Evolutionary conservation across 768 basidiomycete species (phyloP), one percentile per base, ranked within the genome.

Genomic region (Ramaria rubella): DNA sequence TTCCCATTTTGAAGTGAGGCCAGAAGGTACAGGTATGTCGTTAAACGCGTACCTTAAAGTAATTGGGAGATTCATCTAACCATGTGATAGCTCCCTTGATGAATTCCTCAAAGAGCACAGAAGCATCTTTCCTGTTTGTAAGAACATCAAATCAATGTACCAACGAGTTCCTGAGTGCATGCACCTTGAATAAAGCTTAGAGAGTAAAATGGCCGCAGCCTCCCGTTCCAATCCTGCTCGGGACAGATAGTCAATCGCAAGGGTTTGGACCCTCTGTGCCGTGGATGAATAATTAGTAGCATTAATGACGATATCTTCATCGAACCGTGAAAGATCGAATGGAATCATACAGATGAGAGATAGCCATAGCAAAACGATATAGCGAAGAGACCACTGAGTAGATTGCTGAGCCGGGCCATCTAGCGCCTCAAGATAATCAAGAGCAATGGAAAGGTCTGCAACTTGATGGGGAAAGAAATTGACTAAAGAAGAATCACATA

Each of bases 391-490:
- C 96, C 96, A 98, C 36, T 83, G 79, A 8, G 68, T 64, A 1
- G 67, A 61, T 48, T 70, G 68, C 55, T 75, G 67, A 14, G 70
- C 72, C 11, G 77, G 73, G 26, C 74, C 77, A 34, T 75, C 70
- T 19, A 73, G 73, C 33, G 74, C 63, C 31, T 75, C 71, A 63
- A 90, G 78, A 63, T 84, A 88, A 17, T 78, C 75, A 14, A 95
- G 71, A 0, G 86, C 87, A 49, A 90, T 78, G 0, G 83, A 79
- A 3, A 98, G 76, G 69, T 95, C 91, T 1, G 81, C 75, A 33
- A 96, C 79, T 65, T 92, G 86, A 66, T 97, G 95, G 40, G 95
- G 95, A 66, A 99, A 96, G 70, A 88, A 94, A 60, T 90, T 85
- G 60, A 87, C 95, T 99, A 65, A 4, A 58, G 19, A 53, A 45